phyloP scores from a whole-genome alignment of 176 grass and related monocot species.

The Hsuehochloa calcarea region DNA sequence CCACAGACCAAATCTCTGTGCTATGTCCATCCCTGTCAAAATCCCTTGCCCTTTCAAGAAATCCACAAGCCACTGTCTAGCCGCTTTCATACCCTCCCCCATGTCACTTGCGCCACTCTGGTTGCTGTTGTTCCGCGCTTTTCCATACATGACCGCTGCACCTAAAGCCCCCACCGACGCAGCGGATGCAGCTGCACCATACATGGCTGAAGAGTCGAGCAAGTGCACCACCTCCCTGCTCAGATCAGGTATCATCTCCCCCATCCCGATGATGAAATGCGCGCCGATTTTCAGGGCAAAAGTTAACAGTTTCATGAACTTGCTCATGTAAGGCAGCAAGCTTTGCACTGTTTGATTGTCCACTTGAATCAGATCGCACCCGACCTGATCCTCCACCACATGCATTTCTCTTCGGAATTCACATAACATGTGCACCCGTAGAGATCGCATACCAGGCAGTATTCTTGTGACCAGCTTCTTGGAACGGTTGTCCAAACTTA shows the following conservation, averaged over 20 bases:
- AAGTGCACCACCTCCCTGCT: slow-evolving; percentile 64
- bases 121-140: slow-evolving; percentile 36
- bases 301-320: slow-evolving; percentile 85
- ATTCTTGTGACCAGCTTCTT: slow-evolving; percentile 74
- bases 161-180: slow-evolving; percentile 66
- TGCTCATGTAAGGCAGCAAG: slow-evolving; percentile 74
- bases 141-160: slow-evolving; percentile 44
- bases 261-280: slow-evolving; percentile 77
- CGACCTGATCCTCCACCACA: slow-evolving; percentile 83
- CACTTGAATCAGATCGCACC: slow-evolving; percentile 81
- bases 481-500: slow-evolving; percentile 52
- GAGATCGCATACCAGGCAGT: slow-evolving; percentile 63
- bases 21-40: slow-evolving; percentile 69
- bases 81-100: slow-evolving; percentile 56
- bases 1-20: slow-evolving; percentile 83
- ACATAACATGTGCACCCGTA: slow-evolving; percentile 78
- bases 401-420: slow-evolving; percentile 88
- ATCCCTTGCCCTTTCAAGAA: slow-evolving; percentile 77
- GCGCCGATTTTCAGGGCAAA: slow-evolving; percentile 89
- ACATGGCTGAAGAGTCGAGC: slow-evolving; percentile 57
- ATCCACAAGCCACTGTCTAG: slow-evolving; percentile 84
- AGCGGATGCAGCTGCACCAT: slow-evolving; percentile 50
- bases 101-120: slow-evolving; percentile 36
- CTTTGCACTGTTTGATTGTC: slow-evolving; percentile 67
- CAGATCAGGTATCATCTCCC: slow-evolving; percentile 94